Evolutionary conservation across 2,329 filamentous ascomycete species (phyloP).

Genomic region (Sordariomycetes sp.): DNA sequence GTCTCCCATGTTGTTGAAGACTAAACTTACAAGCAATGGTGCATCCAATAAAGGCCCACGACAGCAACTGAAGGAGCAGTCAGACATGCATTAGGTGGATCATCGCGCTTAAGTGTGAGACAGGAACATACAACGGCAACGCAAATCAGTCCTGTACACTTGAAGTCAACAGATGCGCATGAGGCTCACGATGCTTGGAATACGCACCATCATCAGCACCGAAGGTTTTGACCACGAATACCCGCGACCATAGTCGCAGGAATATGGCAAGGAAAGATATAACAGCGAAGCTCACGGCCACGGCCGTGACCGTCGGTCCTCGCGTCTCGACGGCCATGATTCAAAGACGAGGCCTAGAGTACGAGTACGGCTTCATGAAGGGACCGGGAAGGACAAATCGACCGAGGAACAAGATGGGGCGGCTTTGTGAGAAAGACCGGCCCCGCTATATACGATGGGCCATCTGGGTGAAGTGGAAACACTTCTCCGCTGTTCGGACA

Average conservation of each 20-base stretch:
- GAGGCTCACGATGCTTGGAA: background rate
- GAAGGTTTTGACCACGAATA: constrained; percentile 18
- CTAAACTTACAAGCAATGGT: constrained; percentile 15
- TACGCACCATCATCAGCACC: constrained; percentile 16
- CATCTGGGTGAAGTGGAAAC: background rate
- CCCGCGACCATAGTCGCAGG: constrained; percentile 22
- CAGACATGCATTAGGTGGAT: background rate
- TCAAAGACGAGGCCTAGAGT: constrained; percentile 12
- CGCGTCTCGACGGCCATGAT: constrained; percentile 13
- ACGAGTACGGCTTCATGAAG: background rate
- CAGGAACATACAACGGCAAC: constrained; percentile 8
- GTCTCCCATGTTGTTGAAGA: background rate
- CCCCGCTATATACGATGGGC: background rate
- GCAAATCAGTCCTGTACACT: constrained; percentile 7
- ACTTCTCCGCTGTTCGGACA: background rate
- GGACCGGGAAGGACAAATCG: background rate
- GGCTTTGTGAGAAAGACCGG: background rate
- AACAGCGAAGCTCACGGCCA: constrained; percentile 21
- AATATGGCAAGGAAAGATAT: constrained; percentile 20
- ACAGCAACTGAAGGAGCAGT: constrained; percentile 14
- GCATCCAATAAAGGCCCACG: constrained; percentile 17
- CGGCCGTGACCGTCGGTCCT: constrained; percentile 17
- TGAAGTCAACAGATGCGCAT: background rate
- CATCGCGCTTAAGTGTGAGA: too few species aligned
- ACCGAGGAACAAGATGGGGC: background rate